Base-by-base conservation (phyloP, 1,139 yeast genomes). In the Hanseniaspora sp. region DNA sequence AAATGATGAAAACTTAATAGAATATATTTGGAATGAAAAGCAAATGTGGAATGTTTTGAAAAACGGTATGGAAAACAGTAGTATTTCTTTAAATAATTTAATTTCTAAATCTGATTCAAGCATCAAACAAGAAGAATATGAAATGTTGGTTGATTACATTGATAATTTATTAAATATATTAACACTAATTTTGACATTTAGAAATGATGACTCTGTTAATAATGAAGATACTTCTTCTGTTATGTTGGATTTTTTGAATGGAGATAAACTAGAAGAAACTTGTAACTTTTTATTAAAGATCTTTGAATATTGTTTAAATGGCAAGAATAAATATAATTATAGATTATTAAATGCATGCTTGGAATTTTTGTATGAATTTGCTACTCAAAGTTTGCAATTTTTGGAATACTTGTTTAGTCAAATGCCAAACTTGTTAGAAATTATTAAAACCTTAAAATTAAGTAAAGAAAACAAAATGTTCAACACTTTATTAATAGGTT, bases 1-100 rank as follows among this genome's bases (percentile, higher is more conserved):
- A 18, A 95, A 87, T 69, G 97, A 96, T n/a, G 82, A 86, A 61
- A 95, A 86, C 59, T 77, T 86, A 33, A 79, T 88, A 40, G 76
- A 78, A 34, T 79, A 78, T 65, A 67, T 85, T 56, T 84, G 95
- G 86, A 77, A 96, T 66, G 46, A 51, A 15, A 80, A 81, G 31
- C 80, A 84, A 57, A 78, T 92, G 49, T 81, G 95, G 83, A 72
- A 76, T 0, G 69, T 77, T 18, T 72, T 88, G 40, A 76, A 74
- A 51, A 62, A 65, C 6, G 77, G 81, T 1, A 67, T 83, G 47
- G 64, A 64, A 0, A 81, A 81, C 59, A 74, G 80, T 35, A 64
- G 71, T 45, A 66, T 65, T 0, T 77, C 86, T 0, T 71, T 81
- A 54, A 66, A 71, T 35, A 74, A 69, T 58, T 63, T 79, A 58